phyloP scores from a whole-genome alignment of 23 red algal genomes.

The Gracilaria caudata region DNA sequence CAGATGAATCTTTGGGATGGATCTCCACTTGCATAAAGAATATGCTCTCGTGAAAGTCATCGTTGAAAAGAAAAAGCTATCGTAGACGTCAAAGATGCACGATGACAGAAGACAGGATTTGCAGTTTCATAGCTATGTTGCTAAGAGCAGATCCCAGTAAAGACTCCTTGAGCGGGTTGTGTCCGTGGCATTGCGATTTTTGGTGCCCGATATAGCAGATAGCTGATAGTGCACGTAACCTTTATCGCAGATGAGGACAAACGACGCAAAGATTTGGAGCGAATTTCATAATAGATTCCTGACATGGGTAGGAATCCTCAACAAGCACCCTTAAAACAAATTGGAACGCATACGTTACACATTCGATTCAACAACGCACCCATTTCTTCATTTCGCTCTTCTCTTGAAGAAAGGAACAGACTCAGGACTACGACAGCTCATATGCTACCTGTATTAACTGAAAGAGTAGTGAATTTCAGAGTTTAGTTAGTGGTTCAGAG shows the following conservation, averaged over 20 bases:
- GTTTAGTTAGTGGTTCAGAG: conserved; percentile 32
- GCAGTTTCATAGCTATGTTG: neutral
- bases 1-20: neutral
- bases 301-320: neutral
- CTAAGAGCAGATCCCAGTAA: neutral
- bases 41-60: neutral
- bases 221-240: neutral
- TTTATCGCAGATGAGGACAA: neutral
- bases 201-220: neutral
- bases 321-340: neutral
- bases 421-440: conserved; percentile 7
- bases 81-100: neutral
- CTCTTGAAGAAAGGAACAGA: neutral
- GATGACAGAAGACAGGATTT: neutral
- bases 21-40: neutral
- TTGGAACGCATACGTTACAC: neutral
- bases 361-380: neutral
- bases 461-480: conserved; percentile 31
- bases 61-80: neutral
- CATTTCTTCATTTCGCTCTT: neutral
- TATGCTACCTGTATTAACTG: conserved; percentile 2
- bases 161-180: neutral
- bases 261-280: neutral
- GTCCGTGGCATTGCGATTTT: neutral
- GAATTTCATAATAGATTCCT: neutral